phyloP scores from a whole-genome alignment of 2,329 filamentous ascomycete genomes.

The Fusarium globosum region DNA sequence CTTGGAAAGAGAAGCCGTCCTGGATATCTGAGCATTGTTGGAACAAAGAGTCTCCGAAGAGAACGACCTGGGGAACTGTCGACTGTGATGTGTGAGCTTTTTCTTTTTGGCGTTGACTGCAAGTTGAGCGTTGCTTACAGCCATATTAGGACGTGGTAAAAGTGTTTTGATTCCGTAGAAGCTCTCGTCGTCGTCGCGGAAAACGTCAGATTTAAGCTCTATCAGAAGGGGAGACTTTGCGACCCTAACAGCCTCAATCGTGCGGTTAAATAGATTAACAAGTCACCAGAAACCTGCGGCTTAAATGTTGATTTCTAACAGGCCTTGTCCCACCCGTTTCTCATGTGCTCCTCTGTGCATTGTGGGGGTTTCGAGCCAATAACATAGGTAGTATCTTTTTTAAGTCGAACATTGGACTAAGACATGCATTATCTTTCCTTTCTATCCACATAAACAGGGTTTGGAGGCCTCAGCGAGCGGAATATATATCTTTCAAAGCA shows the following conservation, averaged over 20 bases:
- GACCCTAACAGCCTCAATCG: constrained; percentile 4
- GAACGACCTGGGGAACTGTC: constrained; percentile 78
- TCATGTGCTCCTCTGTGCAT: constrained; percentile 9
- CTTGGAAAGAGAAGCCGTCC: constrained; percentile 79
- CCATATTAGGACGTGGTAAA: constrained; percentile 22
- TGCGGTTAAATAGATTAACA: constrained; percentile 21
- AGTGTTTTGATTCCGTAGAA: not conserved
- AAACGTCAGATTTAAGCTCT: not conserved
- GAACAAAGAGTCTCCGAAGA: constrained; percentile 92
- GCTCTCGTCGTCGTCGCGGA: constrained; percentile 3
- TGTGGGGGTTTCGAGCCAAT: constrained; percentile 43
- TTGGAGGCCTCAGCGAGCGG: not conserved
- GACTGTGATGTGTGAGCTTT: constrained; percentile 47
- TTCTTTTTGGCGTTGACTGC: not conserved
- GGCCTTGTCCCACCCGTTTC: constrained; percentile 32
- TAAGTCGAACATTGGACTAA: constrained; percentile 13
- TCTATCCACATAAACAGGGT: not conserved
- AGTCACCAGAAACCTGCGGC: constrained; percentile 11
- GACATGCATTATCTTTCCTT: not conserved
- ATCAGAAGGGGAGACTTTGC: not conserved
- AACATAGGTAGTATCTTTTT: not conserved
- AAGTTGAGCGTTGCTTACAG: constrained; percentile 27
- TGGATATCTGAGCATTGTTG: constrained; percentile 71
- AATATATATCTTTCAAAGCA: not conserved
- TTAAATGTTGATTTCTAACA: constrained; percentile 18